These are phyloP conservation scores for Pinus taeda DNA, from an alignment of 75 land plant genomes.

Conservation along the genomic window DNA sequence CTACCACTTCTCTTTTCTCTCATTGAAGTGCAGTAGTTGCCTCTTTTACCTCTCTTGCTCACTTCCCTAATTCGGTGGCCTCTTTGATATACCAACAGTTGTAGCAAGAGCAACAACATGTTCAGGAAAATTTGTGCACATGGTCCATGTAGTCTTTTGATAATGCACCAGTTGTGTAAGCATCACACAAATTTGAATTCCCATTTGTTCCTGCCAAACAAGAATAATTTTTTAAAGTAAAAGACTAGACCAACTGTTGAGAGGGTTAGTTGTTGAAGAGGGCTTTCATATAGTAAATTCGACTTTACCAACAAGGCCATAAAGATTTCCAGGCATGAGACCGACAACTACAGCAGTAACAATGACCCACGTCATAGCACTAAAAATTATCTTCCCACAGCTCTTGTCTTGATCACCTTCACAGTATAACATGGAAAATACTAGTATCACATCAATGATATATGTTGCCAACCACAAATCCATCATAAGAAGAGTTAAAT, in stretches of 20 bases:
- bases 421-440: slow-evolving; percentile 95
- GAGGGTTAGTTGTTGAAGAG: slow-evolving; percentile 46
- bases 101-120: slow-evolving; percentile 94
- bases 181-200: slow-evolving; percentile 50
- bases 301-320: slow-evolving; percentile 81
- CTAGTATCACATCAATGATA: slow-evolving; percentile 78
- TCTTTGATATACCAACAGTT: slow-evolving; percentile 98
- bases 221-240: slow-evolving; percentile 57
- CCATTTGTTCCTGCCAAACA: slow-evolving; percentile 41
- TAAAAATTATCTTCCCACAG: slow-evolving; percentile 50
- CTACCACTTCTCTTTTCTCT: slow-evolving; percentile 80
- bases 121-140: slow-evolving; percentile 87
- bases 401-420: slow-evolving; percentile 97
- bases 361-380: slow-evolving; percentile 78
- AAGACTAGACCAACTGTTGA: slow-evolving; percentile 55
- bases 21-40: slow-evolving; percentile 84
- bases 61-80: slow-evolving; percentile 89
- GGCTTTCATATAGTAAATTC: slow-evolving; percentile 88
- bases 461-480: slow-evolving; percentile 91
- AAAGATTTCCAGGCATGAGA: slow-evolving; percentile 79
- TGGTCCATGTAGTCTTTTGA: slow-evolving; percentile 82
- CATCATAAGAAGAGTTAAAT: slow-evolving; percentile 92
- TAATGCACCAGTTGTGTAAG: slow-evolving; percentile 57
- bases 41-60: slow-evolving; percentile 89
- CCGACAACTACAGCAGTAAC: slow-evolving; percentile 69